Percentiles rank a stretch among this genome's conserved stretches.
Evolutionary conservation across 805 yeast genomes (phyloP).

Genomic region (Lachancea kluyveri): DNA sequence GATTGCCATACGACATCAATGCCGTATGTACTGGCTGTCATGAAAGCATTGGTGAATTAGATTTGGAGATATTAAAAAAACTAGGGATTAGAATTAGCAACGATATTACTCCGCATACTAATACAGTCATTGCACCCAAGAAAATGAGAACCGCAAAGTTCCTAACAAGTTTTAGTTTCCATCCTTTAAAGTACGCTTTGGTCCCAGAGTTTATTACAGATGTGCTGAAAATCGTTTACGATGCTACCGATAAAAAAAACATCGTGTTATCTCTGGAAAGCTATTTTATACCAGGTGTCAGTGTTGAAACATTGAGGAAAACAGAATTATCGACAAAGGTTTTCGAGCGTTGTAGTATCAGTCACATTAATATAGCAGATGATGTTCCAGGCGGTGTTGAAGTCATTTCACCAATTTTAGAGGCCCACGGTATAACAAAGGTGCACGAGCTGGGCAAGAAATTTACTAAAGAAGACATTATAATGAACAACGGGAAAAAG

Average conservation of each 20-base stretch:
- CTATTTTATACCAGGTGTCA: constrained; percentile 32
- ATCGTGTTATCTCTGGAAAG: constrained; percentile 20
- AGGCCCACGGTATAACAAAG: constrained; percentile 23
- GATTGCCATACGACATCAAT: constrained; percentile 35
- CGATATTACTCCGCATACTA: constrained; percentile 35
- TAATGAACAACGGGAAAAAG: constrained; percentile 8
- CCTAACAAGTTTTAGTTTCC: constrained; percentile 57
- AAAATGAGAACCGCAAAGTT: constrained; percentile 85
- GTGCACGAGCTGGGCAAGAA: constrained; percentile 18
- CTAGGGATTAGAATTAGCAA: constrained; percentile 51
- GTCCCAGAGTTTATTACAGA: constrained; percentile 50
- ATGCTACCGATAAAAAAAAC: constrained; percentile 10
- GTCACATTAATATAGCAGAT: constrained; percentile 17
- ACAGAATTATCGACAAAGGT: constrained; percentile 17
- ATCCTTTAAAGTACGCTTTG: constrained; percentile 42
- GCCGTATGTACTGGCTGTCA: constrained; percentile 68
- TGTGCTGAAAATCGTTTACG: constrained; percentile 32
- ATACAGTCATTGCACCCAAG: constrained; percentile 69
- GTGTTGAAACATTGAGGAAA: constrained; percentile 17
- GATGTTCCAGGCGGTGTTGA: constrained; percentile 27
- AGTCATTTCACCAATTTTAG: constrained; percentile 20
- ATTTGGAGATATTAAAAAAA: constrained; percentile 36
- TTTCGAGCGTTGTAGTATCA: constrained; percentile 22
- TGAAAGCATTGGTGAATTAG: constrained; percentile 37
- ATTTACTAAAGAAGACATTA: constrained; percentile 15